Conservation (phyloP, 805 yeast genomes). For the Torulaspora microellipsoides region DNA sequence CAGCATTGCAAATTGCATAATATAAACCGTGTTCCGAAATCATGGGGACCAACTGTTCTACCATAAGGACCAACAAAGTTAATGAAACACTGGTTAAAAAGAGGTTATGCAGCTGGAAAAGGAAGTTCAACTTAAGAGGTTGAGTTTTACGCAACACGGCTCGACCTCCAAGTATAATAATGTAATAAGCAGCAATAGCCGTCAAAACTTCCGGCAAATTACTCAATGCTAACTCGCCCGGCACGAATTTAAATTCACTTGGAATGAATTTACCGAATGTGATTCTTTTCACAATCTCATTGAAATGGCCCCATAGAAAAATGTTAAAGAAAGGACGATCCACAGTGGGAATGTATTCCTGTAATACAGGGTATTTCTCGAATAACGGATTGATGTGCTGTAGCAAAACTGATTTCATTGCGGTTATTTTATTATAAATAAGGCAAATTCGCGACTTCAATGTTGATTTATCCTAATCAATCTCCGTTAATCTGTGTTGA, state of each 20-base stretch:
- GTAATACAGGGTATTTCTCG: constrained; percentile 20
- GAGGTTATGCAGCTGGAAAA: constrained; percentile 85
- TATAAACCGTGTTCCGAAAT: constrained; percentile 69
- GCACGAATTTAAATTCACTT: constrained; percentile 57
- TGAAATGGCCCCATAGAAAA: constrained; percentile 32
- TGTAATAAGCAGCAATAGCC: constrained; percentile 66
- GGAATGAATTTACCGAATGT: constrained; percentile 30
- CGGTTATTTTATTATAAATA: background rate
- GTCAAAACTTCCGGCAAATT: constrained; percentile 54
- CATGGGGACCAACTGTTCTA: constrained; percentile 85
- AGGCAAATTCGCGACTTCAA: no score
- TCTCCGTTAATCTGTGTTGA: no score
- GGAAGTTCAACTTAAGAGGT: constrained; percentile 66
- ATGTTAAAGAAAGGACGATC: constrained; percentile 36
- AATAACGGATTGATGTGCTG: constrained; percentile 20
- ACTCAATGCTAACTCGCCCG: constrained; percentile 63
- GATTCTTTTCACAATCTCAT: constrained; percentile 16
- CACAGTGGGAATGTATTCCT: constrained; percentile 25
- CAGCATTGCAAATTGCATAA: constrained; percentile 73
- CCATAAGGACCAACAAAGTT: constrained; percentile 57
- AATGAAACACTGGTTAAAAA: constrained; percentile 66
- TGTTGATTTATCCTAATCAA: no score
- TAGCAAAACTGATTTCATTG: constrained; percentile 7
- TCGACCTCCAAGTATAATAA: constrained; percentile 83
- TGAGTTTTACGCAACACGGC: constrained; percentile 50